A percentile compares a stretch with the other conserved stretches of the same genome.
These are phyloP conservation scores for Apiosordaria backusii DNA, from an alignment of 495 filamentous ascomycete genomes.

Conservation along the genomic window DNA sequence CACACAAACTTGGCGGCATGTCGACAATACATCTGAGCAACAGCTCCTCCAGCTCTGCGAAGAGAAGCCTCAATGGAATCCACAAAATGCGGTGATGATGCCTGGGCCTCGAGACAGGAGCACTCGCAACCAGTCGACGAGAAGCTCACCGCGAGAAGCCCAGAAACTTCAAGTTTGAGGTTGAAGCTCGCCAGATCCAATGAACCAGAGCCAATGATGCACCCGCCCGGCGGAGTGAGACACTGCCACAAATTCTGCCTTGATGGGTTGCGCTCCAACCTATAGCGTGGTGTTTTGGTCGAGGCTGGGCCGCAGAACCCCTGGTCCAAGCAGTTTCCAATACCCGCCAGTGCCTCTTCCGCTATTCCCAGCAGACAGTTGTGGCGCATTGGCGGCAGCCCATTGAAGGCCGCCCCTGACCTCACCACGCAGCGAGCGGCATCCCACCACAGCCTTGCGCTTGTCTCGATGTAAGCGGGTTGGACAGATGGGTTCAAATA, in stretches of 20 bases:
- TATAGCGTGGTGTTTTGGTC: background rate
- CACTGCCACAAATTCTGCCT: constrained; percentile 1
- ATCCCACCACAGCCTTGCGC: background rate
- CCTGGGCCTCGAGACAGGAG: background rate
- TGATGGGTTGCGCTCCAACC: background rate
- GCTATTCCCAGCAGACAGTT: background rate
- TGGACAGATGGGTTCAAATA: background rate
- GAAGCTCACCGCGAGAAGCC: background rate
- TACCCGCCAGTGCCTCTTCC: background rate
- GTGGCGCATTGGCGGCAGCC: background rate
- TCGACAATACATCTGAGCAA: background rate
- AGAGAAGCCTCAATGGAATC: too few relatives aligned
- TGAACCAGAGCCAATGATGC: background rate
- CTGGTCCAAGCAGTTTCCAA: background rate
- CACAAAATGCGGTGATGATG: too few relatives aligned
- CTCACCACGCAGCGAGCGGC: background rate
- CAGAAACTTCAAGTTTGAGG: background rate
- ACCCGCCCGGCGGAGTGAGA: background rate
- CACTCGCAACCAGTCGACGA: background rate
- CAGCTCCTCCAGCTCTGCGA: too few relatives aligned
- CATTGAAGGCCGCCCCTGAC: background rate
- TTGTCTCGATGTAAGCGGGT: too few relatives aligned
- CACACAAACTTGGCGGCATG: too few relatives aligned
- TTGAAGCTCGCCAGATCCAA: background rate
- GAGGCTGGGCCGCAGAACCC: background rate